Percentiles rank a stretch among this genome's conserved stretches.
Evolutionary conservation across 768 basidiomycete species (phyloP).

Genomic region (Fibroporia radiculosa): DNA sequence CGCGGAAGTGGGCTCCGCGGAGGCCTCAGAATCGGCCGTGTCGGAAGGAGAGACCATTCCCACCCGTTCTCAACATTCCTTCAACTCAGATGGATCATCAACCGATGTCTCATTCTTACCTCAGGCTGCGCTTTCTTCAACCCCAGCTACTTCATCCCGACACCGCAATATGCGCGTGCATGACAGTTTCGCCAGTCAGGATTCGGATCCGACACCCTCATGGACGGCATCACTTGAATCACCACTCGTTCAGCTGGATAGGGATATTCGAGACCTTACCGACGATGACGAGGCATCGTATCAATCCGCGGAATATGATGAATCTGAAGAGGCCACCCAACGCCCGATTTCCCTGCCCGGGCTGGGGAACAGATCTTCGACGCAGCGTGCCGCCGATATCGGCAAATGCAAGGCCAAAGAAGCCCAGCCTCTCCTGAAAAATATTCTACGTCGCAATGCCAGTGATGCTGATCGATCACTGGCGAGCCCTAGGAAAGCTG

Average conservation of each 20-base stretch:
- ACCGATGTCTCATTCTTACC: slow-evolving; percentile 74
- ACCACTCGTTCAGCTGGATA: slow-evolving; percentile 59
- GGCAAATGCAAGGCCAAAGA: slow-evolving; percentile 43
- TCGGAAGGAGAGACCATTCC: slow-evolving; percentile 16
- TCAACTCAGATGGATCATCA: slow-evolving; percentile 38
- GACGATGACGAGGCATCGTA: slow-evolving; percentile 28
- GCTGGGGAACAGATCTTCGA: background rate
- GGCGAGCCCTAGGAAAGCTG: slow-evolving; percentile 13
- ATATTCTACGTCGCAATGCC: slow-evolving; percentile 45
- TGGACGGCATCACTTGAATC: slow-evolving; percentile 74
- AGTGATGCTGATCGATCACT: slow-evolving; percentile 18
- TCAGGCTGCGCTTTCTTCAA: slow-evolving; percentile 69
- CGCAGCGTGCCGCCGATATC: slow-evolving; percentile 9
- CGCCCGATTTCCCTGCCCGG: slow-evolving; percentile 8
- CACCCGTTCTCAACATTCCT: slow-evolving; percentile 15
- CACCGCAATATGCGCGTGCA: slow-evolving; percentile 21
- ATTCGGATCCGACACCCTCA: slow-evolving; percentile 42
- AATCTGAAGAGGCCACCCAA: slow-evolving; percentile 19
- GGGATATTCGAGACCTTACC: slow-evolving; percentile 51
- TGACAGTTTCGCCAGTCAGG: slow-evolving; percentile 31
- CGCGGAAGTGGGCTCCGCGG: slow-evolving; percentile 10
- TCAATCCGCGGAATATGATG: slow-evolving; percentile 15
- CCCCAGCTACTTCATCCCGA: slow-evolving; percentile 50
- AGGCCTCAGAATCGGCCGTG: slow-evolving; percentile 18
- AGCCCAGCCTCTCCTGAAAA: slow-evolving; percentile 35